Evolutionary conservation across 2,329 filamentous ascomycete genomes (phyloP), one percentile per base, ranked within the genome.

Genomic region (Phaeomoniella chlamydospora): DNA sequence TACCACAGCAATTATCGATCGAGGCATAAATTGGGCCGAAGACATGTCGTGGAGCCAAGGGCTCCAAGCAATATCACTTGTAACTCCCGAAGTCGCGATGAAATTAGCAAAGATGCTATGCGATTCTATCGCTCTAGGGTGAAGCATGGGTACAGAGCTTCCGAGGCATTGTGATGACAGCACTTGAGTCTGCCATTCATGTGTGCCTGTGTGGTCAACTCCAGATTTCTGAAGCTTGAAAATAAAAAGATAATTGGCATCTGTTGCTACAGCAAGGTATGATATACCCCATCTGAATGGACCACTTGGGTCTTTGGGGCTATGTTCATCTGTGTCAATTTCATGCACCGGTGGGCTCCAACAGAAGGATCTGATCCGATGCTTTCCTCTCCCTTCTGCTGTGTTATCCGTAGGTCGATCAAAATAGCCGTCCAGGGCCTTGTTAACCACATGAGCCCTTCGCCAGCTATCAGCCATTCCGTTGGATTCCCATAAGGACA

Each of bases 401-500:
- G 34, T 41, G 12, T 48, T 48, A 34, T 43, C 41, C 26, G 38
- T 46, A 22, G 35, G 43, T 5, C 33, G 37, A 32, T 35, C 42
- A 30, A 54, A 68, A 57, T 65, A 59, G 0, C 50, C 39, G 12
- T 54, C 49, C 30, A 74, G 45, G 3, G 54, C 49, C 36, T 63
- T 49, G 41, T 77, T 77, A 26, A 75, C 48, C n/a, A 76, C 53
- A 4, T 65, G 44, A 3, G 61, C 60, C 18, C 72, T 61, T 29
- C 54, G 54, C 72, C 73, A 77, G 42, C 58, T 62, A 1, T 54
- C 49, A 30, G 56, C 51, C 6, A 57, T 56, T 10, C 64, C 64
- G 18, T 61, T 50, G 2, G 64, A 57, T 33, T 69, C 65, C 64
- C 71, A 77, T 5, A 77, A 49, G 2, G 68, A 70, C 4, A 77